Percentiles rank a stretch among this genome's conserved stretches.
Conservation (phyloP, 257 asterid species). For the Catharanthus roseus region DNA sequence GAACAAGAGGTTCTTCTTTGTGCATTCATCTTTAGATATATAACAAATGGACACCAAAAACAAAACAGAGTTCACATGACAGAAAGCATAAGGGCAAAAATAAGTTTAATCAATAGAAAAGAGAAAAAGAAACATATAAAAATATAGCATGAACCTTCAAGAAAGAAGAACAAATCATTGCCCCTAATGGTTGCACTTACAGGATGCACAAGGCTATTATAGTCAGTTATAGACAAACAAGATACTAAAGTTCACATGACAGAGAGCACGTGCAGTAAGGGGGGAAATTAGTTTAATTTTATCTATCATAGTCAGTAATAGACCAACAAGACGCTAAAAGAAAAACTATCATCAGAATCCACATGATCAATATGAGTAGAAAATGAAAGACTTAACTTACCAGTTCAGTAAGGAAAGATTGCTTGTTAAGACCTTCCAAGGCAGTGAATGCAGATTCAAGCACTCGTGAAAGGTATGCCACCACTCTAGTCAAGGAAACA, state of each 20-base stretch:
- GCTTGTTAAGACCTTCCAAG: slow-evolving; percentile 95
- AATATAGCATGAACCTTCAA: not conserved
- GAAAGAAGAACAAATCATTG: not conserved
- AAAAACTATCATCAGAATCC: not conserved
- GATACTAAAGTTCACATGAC: too few species aligned
- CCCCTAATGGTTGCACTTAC: not conserved
- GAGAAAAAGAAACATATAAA: too few species aligned
- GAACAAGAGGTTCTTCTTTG: not conserved
- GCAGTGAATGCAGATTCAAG: slow-evolving; percentile 98
- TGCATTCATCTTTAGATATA: not conserved
- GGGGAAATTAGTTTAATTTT: too few species aligned
- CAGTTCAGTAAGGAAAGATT: slow-evolving; percentile 89
- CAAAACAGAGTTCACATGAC: not conserved
- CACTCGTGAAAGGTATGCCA: slow-evolving; percentile 90
- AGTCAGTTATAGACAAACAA: not conserved
- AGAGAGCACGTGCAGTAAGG: too few species aligned
- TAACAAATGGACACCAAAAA: not conserved
- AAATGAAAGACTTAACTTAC: slow-evolving; percentile 26
- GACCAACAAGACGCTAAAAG: not conserved
- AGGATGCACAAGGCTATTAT: too few species aligned
- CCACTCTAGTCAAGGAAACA: slow-evolving; percentile 58
- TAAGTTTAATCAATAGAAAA: not conserved
- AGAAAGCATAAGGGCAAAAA: not conserved
- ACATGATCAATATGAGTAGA: not conserved
- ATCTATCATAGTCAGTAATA: too few species aligned